phyloP scores from a whole-genome alignment of 2,329 filamentous ascomycete genomes.

The Coniochaeta pulveracea region DNA sequence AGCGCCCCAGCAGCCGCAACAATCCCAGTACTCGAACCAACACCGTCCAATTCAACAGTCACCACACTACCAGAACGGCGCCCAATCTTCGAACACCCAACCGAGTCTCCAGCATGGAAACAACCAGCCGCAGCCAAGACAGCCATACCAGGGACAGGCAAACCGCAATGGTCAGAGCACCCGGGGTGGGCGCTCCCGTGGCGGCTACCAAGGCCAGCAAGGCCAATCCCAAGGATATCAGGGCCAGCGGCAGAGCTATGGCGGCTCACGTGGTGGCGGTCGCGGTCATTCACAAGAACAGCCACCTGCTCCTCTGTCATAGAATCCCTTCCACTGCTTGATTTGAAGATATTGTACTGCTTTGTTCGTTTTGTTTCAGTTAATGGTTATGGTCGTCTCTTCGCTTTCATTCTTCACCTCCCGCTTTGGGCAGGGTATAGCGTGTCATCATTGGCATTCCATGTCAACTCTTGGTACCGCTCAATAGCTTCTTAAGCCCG shows the following conservation, averaged over 20 bases:
- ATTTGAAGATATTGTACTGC: background rate
- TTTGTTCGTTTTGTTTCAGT: background rate
- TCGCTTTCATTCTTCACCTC: background rate
- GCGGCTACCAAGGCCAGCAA: slow-evolving; percentile 14
- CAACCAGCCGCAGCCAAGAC: no score
- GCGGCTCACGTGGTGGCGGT: slow-evolving; percentile 13
- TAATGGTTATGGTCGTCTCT: background rate
- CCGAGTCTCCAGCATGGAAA: no score
- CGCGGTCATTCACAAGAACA: slow-evolving; percentile 2
- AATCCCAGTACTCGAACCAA: slow-evolving; percentile 8
- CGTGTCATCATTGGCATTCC: no score
- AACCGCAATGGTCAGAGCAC: slow-evolving; percentile 21
- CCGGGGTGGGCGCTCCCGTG: slow-evolving; percentile 20
- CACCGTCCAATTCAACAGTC: slow-evolving; percentile 16
- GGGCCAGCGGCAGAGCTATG: slow-evolving; percentile 17
- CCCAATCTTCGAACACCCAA: slow-evolving; percentile 10
- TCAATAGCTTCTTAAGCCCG: no score
- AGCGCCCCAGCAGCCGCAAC: slow-evolving; percentile 8
- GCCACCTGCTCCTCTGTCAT: no score
- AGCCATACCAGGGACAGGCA: slow-evolving; percentile 28
- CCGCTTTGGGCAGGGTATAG: no score
- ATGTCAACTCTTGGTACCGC: no score
- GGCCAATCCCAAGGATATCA: background rate
- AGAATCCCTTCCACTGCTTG: no score
- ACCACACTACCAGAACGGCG: slow-evolving; percentile 25